Base-by-base conservation (phyloP, 129 eudicot genomes). In the sunflower (Helianthus annuus) region DNA sequence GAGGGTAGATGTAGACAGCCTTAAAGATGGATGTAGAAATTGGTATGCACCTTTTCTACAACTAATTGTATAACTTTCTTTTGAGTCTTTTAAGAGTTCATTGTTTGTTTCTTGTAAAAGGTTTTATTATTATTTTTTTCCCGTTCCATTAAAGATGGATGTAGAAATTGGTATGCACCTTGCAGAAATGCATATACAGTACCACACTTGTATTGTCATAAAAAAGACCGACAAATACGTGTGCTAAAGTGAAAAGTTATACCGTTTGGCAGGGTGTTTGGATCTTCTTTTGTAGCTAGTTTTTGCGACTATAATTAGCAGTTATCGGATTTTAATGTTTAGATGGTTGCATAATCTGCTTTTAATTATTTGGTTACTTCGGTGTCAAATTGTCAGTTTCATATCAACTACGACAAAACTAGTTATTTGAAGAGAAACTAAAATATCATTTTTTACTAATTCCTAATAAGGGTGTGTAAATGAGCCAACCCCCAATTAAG, bases 231-330 rank as follows among this genome's bases (percentile, higher is more conserved):
- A 32, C 36, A 32, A 32, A 32, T 32, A 32, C 4, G 4, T 32
- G 36, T 32, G 36, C 13, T 54, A 55, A 36, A 58, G 12, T 58
- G 40, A n/a, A 4, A 58, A 27, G 7, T 22, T 58, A 56, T 27
- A 58, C 40, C 29, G 39, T 58, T 58, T 58, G 40, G 6, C 3
- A 1, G 7, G 39, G 74, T 70, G 74, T 39, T 70, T 14, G 60
- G 29, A 48, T 49, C 11, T 8, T 9, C 7, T 36, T 68, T 27
- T 27, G 39, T 58, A 24, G 4, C 64, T 58, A 58, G 64, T 27
- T 58, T 54, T 58, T 24, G 64, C 39, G 39, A 27, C n/a, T 58
- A 24, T 38, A 27, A 11, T 4, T 58, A 24, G 16, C 64, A 24
- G 29, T 24, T 10, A 10, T 4, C 7, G 40, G 64, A 11, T 24